These are phyloP conservation scores for Apiospora pterosperma DNA, from an alignment of 2,329 filamentous ascomycete species.

Conservation along the genomic window DNA sequence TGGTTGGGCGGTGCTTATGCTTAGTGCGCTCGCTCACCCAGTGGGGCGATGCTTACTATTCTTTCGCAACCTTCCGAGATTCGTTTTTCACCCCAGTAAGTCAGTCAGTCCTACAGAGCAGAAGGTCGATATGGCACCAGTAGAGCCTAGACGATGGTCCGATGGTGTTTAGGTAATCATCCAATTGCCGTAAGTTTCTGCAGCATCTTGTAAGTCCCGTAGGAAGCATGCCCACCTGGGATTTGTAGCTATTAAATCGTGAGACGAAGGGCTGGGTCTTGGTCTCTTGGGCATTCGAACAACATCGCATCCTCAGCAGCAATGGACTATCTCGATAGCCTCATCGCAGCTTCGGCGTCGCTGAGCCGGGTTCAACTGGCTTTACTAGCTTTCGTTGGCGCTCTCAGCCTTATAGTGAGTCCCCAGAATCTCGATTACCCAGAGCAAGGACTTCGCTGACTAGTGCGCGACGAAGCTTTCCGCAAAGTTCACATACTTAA, in stretches of 20 bases:
- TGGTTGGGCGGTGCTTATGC: background rate
- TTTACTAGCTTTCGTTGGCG: background rate
- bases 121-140: background rate
- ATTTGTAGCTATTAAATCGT: background rate
- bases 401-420: background rate
- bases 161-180: background rate
- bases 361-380: background rate
- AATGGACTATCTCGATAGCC: background rate
- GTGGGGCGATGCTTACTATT: background rate
- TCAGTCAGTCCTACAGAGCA: background rate
- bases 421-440: no score
- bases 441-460: background rate
- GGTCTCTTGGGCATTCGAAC: background rate
- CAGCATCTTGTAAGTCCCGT: background rate
- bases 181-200: background rate
- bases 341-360: background rate
- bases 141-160: background rate
- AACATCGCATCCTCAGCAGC: background rate
- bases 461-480: background rate
- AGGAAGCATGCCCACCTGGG: background rate
- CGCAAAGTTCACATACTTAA: background rate
- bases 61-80: background rate
- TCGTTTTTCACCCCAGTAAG: background rate
- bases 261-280: background rate
- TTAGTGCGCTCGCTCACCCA: background rate